phyloP scores from a whole-genome alignment of 2,329 filamentous ascomycete genomes.

The Stachybotrys chlorohalonatus region DNA sequence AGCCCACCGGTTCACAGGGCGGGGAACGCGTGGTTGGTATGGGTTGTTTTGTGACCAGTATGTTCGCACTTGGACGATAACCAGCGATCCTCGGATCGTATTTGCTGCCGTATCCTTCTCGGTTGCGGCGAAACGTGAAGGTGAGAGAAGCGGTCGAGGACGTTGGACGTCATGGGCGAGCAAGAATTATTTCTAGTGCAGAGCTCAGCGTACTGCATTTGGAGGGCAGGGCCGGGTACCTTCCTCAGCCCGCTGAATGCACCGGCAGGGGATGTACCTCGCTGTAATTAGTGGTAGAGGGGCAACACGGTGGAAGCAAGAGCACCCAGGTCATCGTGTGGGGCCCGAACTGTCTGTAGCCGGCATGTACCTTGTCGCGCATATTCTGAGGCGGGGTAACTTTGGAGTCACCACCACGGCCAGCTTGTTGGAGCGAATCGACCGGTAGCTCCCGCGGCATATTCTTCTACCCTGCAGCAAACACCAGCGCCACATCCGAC shows the following conservation, averaged over 20 bases:
- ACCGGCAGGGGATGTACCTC: not conserved
- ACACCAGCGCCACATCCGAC: not conserved
- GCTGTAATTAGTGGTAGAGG: not conserved
- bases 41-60: not conserved
- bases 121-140: not conserved
- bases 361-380: not conserved
- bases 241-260: not conserved
- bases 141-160: not conserved
- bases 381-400: not conserved
- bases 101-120: no score
- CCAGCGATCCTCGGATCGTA: no score
- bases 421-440: not conserved
- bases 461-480: not conserved
- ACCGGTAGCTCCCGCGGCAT: not conserved
- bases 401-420: not conserved
- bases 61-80: no score
- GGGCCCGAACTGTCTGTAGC: not conserved
- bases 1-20: not conserved
- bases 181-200: not conserved
- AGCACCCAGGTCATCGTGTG: not conserved
- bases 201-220: not conserved
- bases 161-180: not conserved
- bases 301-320: not conserved
- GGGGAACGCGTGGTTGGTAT: not conserved
- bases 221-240: not conserved